phyloP scores from a whole-genome alignment of 306 rosid species.

The Castanospermum australe region DNA sequence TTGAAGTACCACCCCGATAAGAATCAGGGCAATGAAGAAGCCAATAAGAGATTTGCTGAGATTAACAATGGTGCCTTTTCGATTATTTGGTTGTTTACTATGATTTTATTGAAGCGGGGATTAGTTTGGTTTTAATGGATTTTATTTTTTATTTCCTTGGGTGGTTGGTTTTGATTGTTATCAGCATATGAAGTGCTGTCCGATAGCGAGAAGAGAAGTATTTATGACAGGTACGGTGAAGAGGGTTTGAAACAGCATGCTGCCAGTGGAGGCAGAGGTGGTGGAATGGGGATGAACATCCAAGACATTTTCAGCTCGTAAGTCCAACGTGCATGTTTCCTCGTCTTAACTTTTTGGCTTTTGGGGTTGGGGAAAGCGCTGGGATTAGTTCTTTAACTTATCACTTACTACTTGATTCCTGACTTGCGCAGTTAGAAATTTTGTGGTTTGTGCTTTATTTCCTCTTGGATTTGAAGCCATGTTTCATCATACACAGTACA shows the following conservation, averaged over 20 bases:
- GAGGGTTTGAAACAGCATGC: constrained; percentile 86
- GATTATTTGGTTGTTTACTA: neutral
- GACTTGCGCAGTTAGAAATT: neutral
- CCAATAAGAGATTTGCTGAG: constrained; percentile 66
- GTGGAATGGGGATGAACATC: constrained; percentile 81
- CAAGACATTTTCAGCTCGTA: constrained; percentile 71
- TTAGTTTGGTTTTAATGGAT: neutral
- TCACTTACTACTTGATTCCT: neutral
- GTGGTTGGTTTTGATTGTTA: constrained; percentile 6
- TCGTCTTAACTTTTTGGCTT: too few species aligned
- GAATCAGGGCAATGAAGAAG: constrained; percentile 82
- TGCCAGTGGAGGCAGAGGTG: constrained; percentile 65
- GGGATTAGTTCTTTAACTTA: too few species aligned
- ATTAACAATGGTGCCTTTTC: constrained; percentile 64
- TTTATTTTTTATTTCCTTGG: too few species aligned
- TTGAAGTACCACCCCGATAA: constrained; percentile 90
- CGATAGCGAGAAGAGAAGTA: constrained; percentile 64
- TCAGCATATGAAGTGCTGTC: constrained; percentile 76
- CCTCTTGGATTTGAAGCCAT: neutral
- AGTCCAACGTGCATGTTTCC: neutral
- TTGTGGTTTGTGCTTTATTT: neutral
- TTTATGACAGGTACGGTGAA: constrained; percentile 72
- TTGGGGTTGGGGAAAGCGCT: neutral
- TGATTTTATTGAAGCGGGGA: neutral
- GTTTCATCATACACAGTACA: neutral